Percentiles rank a stretch among this genome's conserved stretches.
These are phyloP conservation scores for Thalassiosira profunda DNA, from an alignment of 108 stramenopile species.

Conservation along the genomic window DNA sequence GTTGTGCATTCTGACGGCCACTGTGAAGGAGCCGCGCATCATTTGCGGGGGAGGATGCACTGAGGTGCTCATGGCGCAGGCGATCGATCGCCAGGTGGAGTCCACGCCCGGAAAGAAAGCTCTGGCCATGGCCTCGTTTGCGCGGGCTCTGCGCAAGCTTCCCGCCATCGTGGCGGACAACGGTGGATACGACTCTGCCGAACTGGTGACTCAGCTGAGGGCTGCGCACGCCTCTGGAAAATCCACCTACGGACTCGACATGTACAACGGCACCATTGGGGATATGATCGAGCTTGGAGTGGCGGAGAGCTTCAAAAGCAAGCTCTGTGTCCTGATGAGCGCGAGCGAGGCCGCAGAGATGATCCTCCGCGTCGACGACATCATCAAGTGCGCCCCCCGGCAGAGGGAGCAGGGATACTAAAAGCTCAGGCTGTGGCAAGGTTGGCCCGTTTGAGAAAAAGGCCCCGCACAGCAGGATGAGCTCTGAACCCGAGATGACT, in stretches of 20 bases:
- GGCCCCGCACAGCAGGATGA: not conserved
- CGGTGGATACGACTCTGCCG: conserved; percentile 98
- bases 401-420: conserved; percentile 75
- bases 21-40: conserved; percentile 95
- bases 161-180: conserved; percentile 99
- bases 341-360: conserved; percentile 99
- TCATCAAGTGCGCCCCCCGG: conserved; percentile 98
- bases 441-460: not conserved
- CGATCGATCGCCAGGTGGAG: conserved; percentile 90
- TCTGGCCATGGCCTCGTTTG: conserved; percentile 98
- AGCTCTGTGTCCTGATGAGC: conserved; percentile 95
- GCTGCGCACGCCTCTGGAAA: conserved; percentile 94
- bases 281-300: conserved; percentile 98
- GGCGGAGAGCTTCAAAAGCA: conserved; percentile 95
- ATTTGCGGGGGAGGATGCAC: conserved; percentile 98
- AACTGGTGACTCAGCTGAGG: conserved; percentile 95
- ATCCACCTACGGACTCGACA: conserved; percentile 92
- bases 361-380: conserved; percentile 99
- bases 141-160: conserved; percentile 93
- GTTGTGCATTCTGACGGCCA: conserved; percentile 94
- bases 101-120: conserved; percentile 97
- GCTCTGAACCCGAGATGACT: too few relatives aligned
- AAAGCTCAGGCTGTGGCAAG: not conserved
- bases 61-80: conserved; percentile 93
- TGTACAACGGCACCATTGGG: conserved; percentile 93